Base-by-base conservation (phyloP, 106 monocot genomes). In the Chionographis japonica region DNA sequence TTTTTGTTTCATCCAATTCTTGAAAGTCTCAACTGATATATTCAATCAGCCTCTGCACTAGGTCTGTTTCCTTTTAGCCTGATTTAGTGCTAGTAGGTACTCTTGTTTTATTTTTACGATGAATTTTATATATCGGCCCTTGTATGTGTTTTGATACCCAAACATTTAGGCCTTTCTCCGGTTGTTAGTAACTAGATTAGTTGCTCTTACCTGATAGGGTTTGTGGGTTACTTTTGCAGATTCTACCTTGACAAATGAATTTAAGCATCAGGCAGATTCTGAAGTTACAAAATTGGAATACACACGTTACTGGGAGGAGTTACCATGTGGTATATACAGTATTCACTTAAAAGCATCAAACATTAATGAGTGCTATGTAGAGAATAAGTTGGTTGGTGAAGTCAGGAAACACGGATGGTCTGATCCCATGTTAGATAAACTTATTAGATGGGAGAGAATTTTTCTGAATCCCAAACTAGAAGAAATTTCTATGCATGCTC, bases 251-350 rank as follows among this genome's bases (percentile, higher is more conserved):
- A 13, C 42, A 56, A 67, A 39, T 61, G 50, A 79, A 69, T 54
- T 66, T 38, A 52, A 57, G 16, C 27, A 40, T 71, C 65, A 42
- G 69, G 50, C 40, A 61, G 77, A 75, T 69, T 50, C 41, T 75
- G 65, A 68, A 61, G 62, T 49, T 73, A 56, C 41, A 55, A 14
- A 74, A 52, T 18, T 41, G 58, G 37, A 17, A 50, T 14, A 42
- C 46, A 58, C 27, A n/a, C 13, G 37, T 57, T 77, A 82, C 62
- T 95, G 91, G 95, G 82, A 95, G 53, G 95, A 95, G 77, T 75
- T 90, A 66, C 77, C 80, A 57, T 90, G 90, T 82, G 95, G 95
- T 12, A 88, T 92, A 68, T 89, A 89, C 82, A 95, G 89, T 60
- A n/a, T 91, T 20, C 35, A 58, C n/a, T 70, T 95, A 61, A 75